Evolutionary conservation across 2,329 filamentous ascomycete genomes (phyloP).

Genomic region (Penicillium sp.): DNA sequence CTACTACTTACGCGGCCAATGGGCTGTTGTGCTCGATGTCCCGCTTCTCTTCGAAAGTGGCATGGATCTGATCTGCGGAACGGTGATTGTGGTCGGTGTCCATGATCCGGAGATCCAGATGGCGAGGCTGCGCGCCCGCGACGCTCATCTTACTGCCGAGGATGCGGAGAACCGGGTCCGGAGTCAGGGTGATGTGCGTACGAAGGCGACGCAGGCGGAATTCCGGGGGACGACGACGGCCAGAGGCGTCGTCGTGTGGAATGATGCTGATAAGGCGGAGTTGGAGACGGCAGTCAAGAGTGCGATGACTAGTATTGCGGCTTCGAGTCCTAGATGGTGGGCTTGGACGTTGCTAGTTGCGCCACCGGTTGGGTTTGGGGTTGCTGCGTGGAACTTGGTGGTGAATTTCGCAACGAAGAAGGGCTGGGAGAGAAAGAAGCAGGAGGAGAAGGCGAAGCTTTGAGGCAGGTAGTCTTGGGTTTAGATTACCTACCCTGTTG

Average conservation of each 20-base stretch:
- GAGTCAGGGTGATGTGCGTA: constrained; percentile 82
- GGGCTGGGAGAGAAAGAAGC: constrained; percentile 66
- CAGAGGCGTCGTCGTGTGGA: constrained; percentile 83
- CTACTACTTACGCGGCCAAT: constrained; percentile 72
- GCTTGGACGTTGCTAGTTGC: constrained; percentile 67
- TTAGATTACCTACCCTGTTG: not conserved
- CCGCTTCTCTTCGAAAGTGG: constrained; percentile 88
- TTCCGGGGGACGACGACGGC: constrained; percentile 57
- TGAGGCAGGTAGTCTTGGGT: constrained; percentile 3
- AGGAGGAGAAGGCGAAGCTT: constrained; percentile 62
- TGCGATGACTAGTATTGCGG: constrained; percentile 65
- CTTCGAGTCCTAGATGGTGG: constrained; percentile 78
- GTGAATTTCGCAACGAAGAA: constrained; percentile 70
- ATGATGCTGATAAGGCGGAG: constrained; percentile 74
- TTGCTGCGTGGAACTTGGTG: constrained; percentile 72
- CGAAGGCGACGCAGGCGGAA: constrained; percentile 77
- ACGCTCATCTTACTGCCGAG: constrained; percentile 75
- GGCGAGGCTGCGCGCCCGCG: constrained; percentile 71
- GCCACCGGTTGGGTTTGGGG: constrained; percentile 72
- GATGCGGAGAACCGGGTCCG: constrained; percentile 84
- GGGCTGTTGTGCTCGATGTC: constrained; percentile 91
- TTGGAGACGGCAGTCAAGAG: constrained; percentile 67
- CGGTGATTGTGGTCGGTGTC: constrained; percentile 84
- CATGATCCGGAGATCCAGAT: constrained; percentile 80
- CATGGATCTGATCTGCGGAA: constrained; percentile 82